A percentile compares a stretch with the other conserved stretches of the same genome.
Conservation (phyloP, 257 asterid genomes). For the Gentiana straminea region DNA sequence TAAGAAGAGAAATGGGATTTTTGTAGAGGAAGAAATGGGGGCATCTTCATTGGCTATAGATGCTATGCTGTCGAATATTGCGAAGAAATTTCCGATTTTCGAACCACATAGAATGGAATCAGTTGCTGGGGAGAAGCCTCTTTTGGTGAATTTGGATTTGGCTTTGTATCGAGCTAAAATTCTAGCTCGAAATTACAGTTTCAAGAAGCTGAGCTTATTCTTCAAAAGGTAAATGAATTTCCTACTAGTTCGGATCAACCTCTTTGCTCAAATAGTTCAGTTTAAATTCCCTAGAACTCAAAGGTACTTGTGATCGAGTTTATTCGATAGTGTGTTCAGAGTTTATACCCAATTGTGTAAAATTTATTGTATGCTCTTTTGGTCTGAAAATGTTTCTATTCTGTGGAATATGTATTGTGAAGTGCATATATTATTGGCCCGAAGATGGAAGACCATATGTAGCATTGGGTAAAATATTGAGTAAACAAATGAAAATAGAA, state of each 20-base stretch:
- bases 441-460: conserved; percentile 98
- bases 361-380: too few species aligned
- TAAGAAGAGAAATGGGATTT: conserved; percentile 7
- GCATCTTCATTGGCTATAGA: conserved; percentile 32
- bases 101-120: conserved; percentile 63
- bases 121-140: conserved; percentile 51
- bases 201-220: conserved; percentile 69
- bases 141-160: conserved; percentile 74
- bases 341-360: too few species aligned
- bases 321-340: too few species aligned
- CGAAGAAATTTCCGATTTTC: conserved; percentile 75
- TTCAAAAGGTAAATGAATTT: conserved; percentile 55
- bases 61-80: conserved; percentile 49
- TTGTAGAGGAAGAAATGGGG: conserved; percentile 11
- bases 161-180: conserved; percentile 73
- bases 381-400: too few species aligned
- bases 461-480: conserved; percentile 62
- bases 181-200: conserved; percentile 47
- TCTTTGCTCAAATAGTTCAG: too few species aligned
- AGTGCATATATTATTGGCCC: conserved; percentile 91
- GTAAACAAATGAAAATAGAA: conserved; percentile 54
- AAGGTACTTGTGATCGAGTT: too few species aligned
- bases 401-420: conserved; percentile 17
- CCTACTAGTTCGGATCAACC: too few species aligned
- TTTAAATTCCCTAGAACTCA: too few species aligned